Percentiles rank a stretch among this genome's conserved stretches.
These are phyloP conservation scores for Rhizopogon hawkerae DNA, from an alignment of 1,284 basidiomycete genomes.

Conservation along the genomic window DNA sequence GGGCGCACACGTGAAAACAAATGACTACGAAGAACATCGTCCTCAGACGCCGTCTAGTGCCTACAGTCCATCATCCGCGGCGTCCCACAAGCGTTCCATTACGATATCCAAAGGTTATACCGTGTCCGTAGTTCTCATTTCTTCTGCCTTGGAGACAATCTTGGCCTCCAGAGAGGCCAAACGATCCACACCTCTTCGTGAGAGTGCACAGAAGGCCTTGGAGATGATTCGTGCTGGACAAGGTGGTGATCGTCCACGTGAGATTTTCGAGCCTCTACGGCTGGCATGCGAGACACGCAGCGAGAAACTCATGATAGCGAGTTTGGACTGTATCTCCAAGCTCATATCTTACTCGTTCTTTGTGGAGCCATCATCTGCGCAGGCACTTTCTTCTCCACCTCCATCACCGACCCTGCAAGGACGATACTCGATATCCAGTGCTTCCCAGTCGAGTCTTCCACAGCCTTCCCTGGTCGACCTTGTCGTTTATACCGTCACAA, in stretches of 20 bases:
- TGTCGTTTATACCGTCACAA: constrained; percentile 88
- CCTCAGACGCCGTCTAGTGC: constrained; percentile 16
- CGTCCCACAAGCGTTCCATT: constrained; percentile 48
- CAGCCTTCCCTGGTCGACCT: constrained; percentile 77
- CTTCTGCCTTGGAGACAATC: constrained; percentile 83
- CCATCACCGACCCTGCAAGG: constrained; percentile 52
- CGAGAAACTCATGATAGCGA: constrained; percentile 89
- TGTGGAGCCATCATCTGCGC: constrained; percentile 40
- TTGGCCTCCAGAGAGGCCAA: constrained; percentile 85
- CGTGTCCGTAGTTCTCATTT: constrained; percentile 73
- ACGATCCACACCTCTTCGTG: constrained; percentile 70
- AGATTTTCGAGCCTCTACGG: constrained; percentile 88
- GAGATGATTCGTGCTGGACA: constrained; percentile 72
- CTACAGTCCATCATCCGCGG: constrained; percentile 11
- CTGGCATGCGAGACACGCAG: constrained; percentile 89
- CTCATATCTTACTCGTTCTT: constrained; percentile 96
- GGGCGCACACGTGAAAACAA: constrained; percentile 7
- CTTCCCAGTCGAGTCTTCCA: constrained; percentile 43
- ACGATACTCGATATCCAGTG: constrained; percentile 34
- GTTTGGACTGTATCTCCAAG: constrained; percentile 93
- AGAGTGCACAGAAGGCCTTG: constrained; percentile 75
- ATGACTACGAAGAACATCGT: constrained; percentile 10
- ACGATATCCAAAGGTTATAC: constrained; percentile 65
- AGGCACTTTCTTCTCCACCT: constrained; percentile 50
- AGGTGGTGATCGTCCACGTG: constrained; percentile 65